A percentile compares a stretch with the other conserved stretches of the same genome.
Evolutionary conservation across 768 basidiomycete genomes (phyloP).

Genomic region (Chiua virens): DNA sequence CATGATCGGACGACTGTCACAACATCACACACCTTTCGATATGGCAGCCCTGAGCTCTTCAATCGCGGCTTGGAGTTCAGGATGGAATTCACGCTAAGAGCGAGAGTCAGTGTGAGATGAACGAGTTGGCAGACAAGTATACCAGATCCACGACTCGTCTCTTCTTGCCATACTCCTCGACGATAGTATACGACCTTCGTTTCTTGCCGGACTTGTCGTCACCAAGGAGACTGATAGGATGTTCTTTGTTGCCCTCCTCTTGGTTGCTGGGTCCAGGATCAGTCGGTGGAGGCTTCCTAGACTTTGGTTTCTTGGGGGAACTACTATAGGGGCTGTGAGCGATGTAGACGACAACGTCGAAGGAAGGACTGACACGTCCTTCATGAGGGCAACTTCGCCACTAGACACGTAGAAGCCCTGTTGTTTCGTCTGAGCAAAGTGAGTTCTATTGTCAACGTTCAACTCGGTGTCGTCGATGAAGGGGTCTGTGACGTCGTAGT

Average conservation of each 20-base stretch:
- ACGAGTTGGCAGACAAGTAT: slow-evolving; percentile 15
- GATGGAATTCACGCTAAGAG: slow-evolving; percentile 63
- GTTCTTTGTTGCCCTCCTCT: slow-evolving; percentile 48
- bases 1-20: neutral
- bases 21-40: slow-evolving; percentile 44
- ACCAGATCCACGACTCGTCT: slow-evolving; percentile 69
- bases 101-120: neutral
- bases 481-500: slow-evolving; percentile 89
- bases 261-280: slow-evolving; percentile 28
- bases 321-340: slow-evolving; percentile 34
- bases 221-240: slow-evolving; percentile 46
- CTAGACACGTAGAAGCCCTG: slow-evolving; percentile 90
- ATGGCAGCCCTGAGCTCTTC: slow-evolving; percentile 62
- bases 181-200: slow-evolving; percentile 52
- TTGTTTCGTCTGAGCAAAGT: slow-evolving; percentile 88
- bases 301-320: slow-evolving; percentile 72
- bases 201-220: slow-evolving; percentile 47
- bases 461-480: slow-evolving; percentile 99
- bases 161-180: slow-evolving; percentile 64
- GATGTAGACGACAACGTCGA: neutral
- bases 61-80: slow-evolving; percentile 62
- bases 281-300: slow-evolving; percentile 44
- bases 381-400: slow-evolving; percentile 84
- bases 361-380: slow-evolving; percentile 54
- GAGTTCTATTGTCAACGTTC: slow-evolving; percentile 85